Percentiles rank a stretch among this genome's conserved stretches.
Conservation (phyloP, 169 alveolate species). For the Plasmodium knowlesi region DNA sequence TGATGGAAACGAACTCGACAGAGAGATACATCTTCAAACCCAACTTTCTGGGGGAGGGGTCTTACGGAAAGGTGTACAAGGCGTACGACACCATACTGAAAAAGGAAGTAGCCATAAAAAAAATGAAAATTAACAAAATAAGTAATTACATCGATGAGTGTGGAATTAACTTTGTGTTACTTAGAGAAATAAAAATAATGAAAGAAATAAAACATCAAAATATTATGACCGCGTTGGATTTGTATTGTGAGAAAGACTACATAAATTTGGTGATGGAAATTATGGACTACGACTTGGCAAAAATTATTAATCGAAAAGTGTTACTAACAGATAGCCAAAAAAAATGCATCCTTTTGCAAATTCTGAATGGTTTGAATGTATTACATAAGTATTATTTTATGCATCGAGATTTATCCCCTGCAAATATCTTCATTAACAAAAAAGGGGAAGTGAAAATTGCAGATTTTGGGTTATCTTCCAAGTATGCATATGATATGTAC, state of each 20-base stretch:
- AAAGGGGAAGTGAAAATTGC: conserved; percentile 89
- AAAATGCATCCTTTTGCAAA: conserved; percentile 89
- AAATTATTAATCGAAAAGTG: conserved; percentile 89
- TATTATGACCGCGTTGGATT: conserved; percentile 90
- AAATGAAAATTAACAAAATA: conserved; percentile 87
- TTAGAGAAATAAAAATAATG: conserved; percentile 93
- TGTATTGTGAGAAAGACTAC: conserved; percentile 87
- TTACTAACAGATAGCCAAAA: conserved; percentile 90
- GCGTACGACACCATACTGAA: conserved; percentile 88
- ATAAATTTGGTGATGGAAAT: conserved; percentile 93
- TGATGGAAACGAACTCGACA: conserved; percentile 55
- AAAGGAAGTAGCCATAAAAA: conserved; percentile 93
- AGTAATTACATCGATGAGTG: conserved; percentile 85
- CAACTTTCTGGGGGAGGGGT: conserved; percentile 96
- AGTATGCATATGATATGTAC: conserved; percentile 79
- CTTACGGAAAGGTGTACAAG: conserved; percentile 96
- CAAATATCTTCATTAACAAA: conserved; percentile 86
- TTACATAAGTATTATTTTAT: conserved; percentile 84
- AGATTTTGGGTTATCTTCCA: conserved; percentile 91
- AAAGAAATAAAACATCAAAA: conserved; percentile 91
- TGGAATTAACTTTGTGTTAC: conserved; percentile 93
- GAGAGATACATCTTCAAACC: conserved; percentile 83
- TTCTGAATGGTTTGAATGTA: conserved; percentile 82
- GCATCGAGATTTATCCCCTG: conserved; percentile 91
- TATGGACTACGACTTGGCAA: conserved; percentile 93